A percentile compares a stretch with the other conserved stretches of the same genome.
Conservation (phyloP, 2,329 filamentous ascomycete species). For the Zelopaecilomyces penicillatus region DNA sequence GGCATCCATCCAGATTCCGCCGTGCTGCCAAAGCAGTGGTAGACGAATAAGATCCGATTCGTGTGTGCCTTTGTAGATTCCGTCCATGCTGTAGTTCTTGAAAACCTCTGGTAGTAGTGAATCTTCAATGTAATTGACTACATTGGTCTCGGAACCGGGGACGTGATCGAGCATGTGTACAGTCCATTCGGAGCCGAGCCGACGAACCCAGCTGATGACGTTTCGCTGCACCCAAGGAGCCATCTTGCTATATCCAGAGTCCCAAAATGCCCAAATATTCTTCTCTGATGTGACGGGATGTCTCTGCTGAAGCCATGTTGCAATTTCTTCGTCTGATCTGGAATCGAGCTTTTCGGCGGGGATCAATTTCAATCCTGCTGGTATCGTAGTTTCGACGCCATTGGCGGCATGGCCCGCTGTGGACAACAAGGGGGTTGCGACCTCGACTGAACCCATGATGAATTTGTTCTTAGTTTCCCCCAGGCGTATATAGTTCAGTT, state of each 20-base stretch:
- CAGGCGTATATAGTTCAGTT: no score
- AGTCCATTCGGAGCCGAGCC: constrained; percentile 26
- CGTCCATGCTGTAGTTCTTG: constrained; percentile 34
- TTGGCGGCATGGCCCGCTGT: no score
- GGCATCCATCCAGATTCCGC: constrained; percentile 36
- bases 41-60: constrained; percentile 39
- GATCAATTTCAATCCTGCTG: constrained; percentile 1
- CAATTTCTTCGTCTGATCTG: constrained; percentile 23
- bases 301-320: constrained; percentile 17
- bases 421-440: no score
- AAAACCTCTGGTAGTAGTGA: constrained; percentile 32
- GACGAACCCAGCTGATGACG: constrained; percentile 30
- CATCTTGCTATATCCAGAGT: constrained; percentile 26
- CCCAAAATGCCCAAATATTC: constrained; percentile 37
- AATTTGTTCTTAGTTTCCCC: no score
- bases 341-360: constrained; percentile 15
- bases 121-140: constrained; percentile 25
- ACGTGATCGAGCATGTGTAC: constrained; percentile 32
- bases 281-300: constrained; percentile 27
- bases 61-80: constrained; percentile 34
- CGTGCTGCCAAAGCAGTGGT: constrained; percentile 30
- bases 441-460: no score
- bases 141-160: constrained; percentile 25
- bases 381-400: no score
- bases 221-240: constrained; percentile 26